phyloP scores from a whole-genome alignment of 768 basidiomycete species.

The Trametes coccinea region DNA sequence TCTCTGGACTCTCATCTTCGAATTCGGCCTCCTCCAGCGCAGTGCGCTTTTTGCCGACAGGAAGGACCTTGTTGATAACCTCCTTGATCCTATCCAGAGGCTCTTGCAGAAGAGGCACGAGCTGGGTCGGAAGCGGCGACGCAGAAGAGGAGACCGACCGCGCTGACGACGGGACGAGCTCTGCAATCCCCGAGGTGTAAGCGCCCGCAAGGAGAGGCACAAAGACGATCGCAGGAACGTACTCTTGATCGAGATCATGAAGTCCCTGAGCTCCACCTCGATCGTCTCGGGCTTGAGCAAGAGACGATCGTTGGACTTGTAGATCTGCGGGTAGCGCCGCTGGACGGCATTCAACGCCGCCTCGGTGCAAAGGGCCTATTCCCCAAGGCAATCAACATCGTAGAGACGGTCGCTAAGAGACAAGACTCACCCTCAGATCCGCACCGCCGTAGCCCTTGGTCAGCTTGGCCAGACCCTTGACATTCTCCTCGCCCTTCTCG shows the following conservation, averaged over 20 bases:
- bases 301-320: conserved; percentile 85
- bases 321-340: conserved; percentile 94
- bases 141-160: conserved; percentile 87
- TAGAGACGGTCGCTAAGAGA: conserved; percentile 13
- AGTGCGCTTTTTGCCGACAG: conserved; percentile 75
- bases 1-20: conserved; percentile 80
- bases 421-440: conserved; percentile 77
- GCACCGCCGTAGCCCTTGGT: conserved; percentile 99
- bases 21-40: conserved; percentile 95
- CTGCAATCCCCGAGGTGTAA: conserved; percentile 41
- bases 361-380: conserved; percentile 93
- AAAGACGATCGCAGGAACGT: conserved; percentile 31
- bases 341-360: conserved; percentile 96
- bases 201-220: neutral
- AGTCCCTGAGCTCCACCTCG: conserved; percentile 81
- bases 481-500: conserved; percentile 46
- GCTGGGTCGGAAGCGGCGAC: conserved; percentile 79
- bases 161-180: conserved; percentile 92
- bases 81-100: conserved; percentile 71
- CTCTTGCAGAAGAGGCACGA: conserved; percentile 72
- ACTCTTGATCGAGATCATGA: conserved; percentile 98
- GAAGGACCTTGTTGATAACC: conserved; percentile 73
- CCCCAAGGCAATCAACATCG: neutral
- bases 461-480: conserved; percentile 74
- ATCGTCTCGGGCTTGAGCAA: conserved; percentile 86